Percentiles rank a stretch among this genome's conserved stretches.
These are phyloP conservation scores for Begonia peltatifolia DNA, from an alignment of 306 rosid species.

Conservation along the genomic window DNA sequence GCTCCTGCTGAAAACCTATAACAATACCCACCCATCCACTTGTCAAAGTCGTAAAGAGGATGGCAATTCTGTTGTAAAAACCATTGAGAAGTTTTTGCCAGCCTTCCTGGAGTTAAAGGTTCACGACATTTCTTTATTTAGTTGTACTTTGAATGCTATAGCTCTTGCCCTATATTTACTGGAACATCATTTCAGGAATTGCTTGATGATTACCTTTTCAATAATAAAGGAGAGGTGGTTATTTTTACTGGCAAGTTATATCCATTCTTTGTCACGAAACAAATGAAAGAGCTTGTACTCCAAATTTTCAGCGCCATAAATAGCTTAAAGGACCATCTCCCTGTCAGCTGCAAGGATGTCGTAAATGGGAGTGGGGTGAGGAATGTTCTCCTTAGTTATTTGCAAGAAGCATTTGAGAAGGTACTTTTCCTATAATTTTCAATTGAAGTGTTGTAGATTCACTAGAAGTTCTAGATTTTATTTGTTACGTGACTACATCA, in stretches of 20 bases:
- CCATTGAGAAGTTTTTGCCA: constrained; percentile 45
- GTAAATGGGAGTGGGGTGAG: constrained; percentile 33
- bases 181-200: constrained; percentile 40
- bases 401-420: constrained; percentile 44
- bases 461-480: not conserved
- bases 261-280: constrained; percentile 33
- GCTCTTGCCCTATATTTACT: constrained; percentile 8
- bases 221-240: constrained; percentile 29
- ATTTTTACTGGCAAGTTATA: constrained; percentile 16
- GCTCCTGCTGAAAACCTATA: constrained; percentile 42
- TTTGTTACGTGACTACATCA: not conserved
- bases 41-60: constrained; percentile 40
- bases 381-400: constrained; percentile 39
- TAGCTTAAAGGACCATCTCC: constrained; percentile 34
- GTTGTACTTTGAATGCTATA: constrained; percentile 7
- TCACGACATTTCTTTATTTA: constrained; percentile 4
- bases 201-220: constrained; percentile 50
- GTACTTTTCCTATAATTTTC: constrained; percentile 14
- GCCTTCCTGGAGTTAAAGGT: constrained; percentile 58
- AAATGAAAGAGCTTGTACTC: constrained; percentile 43
- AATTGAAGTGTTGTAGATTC: not conserved
- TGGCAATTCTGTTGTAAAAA: constrained; percentile 29
- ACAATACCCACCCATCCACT: constrained; percentile 36
- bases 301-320: constrained; percentile 40
- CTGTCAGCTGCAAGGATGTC: constrained; percentile 14